Conservation (phyloP, 331 rosid species). For the Rhamnella rubrinervis region DNA sequence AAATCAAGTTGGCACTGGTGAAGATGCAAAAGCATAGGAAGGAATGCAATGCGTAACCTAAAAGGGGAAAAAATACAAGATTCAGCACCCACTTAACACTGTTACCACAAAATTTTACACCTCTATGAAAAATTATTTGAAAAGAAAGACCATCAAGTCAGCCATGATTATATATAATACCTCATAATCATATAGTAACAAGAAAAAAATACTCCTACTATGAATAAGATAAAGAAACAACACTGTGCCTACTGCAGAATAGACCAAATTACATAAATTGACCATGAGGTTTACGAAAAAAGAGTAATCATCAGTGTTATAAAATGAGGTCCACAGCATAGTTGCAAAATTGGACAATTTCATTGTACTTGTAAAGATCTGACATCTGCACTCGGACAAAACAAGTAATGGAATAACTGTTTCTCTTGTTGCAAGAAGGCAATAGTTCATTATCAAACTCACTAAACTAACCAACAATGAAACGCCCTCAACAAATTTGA, state of each 20-base stretch:
- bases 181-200: neutral
- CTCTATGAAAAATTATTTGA: neutral
- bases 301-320: too few relatives aligned
- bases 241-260: too few relatives aligned
- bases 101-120: neutral
- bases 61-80: conserved; percentile 20
- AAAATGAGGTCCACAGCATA: too few relatives aligned
- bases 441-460: too few relatives aligned
- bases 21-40: conserved; percentile 70
- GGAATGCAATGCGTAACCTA: conserved; percentile 71
- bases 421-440: too few relatives aligned
- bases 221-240: neutral
- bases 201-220: neutral
- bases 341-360: too few relatives aligned
- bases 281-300: too few relatives aligned
- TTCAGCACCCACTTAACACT: conserved; percentile 7
- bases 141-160: neutral
- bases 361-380: too few relatives aligned
- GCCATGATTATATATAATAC: neutral
- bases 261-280: too few relatives aligned
- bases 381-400: too few relatives aligned
- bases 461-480: neutral
- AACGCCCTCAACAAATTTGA: too few relatives aligned
- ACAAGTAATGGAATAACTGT: too few relatives aligned
- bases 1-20: conserved; percentile 92